Evolutionary conservation across 2,329 filamentous ascomycete species (phyloP), one percentile per base, ranked within the genome.

Genomic region (Thelonectria blattea): DNA sequence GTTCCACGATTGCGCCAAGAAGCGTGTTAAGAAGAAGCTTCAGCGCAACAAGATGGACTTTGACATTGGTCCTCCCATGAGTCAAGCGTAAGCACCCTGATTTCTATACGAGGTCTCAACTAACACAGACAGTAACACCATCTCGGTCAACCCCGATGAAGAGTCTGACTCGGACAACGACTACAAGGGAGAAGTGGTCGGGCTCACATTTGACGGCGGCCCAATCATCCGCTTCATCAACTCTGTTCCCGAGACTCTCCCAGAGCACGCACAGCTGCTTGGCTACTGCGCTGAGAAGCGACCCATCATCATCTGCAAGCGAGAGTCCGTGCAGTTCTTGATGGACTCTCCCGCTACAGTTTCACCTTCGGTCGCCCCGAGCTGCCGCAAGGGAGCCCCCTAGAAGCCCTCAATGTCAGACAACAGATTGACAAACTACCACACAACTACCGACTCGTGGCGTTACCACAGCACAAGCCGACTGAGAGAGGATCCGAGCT

Each of bases 201-300:
- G 80, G 39, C 79, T 80, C 65, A 80, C 79, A 1, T 71, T 80
- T 10, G 74, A 78, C 5, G 80, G 80, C 14, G 78, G 78, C 3
- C 80, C 80, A 2, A 82, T 83, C 52, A 66, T 83, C n/a, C 75
- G 76, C 17, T 80, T 82, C 58, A 71, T 66, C 37, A 69, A 76
- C n/a, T 67, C 76, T 1, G 65, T 74, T 5, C 72, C 73, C 8
- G 65, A 71, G 18, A 62, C 66, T 10, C 56, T 78, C 2, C 71
- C 73, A 2, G 64, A 73, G 8, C 70, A 74, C 18, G 73, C 74
- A 14, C 68, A 75, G 41, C 61, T 81, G 1, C 57, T 82, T 4
- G 78, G 79, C 8, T 72, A 73, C 41, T 73, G 71, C 10, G 68
- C 70, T 0, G 62, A 74, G 37, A 73, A 74, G 18, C 66, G 72